phyloP scores from a whole-genome alignment of 768 basidiomycete genomes.

The Russula compacta region DNA sequence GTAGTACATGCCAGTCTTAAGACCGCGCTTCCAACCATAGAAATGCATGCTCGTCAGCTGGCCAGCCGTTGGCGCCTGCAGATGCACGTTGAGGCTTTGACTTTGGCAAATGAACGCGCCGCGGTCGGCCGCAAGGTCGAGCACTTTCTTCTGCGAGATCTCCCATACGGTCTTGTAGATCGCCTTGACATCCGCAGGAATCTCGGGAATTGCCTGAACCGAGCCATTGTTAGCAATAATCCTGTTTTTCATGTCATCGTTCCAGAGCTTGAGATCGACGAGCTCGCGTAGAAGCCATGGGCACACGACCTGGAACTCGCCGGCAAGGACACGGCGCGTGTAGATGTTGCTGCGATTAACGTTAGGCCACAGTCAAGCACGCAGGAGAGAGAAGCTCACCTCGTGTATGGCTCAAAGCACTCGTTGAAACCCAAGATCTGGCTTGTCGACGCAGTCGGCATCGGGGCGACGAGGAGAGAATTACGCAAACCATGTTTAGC shows the following conservation, averaged over 20 bases:
- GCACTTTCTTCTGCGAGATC: constrained; percentile 95
- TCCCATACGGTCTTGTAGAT: constrained; percentile 99
- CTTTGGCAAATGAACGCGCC: constrained; percentile 97
- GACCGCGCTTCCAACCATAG: constrained; percentile 99
- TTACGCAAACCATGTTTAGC: constrained; percentile 75
- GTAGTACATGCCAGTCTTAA: constrained; percentile 99
- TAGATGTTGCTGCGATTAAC: constrained; percentile 78
- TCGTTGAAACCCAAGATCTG: constrained; percentile 98
- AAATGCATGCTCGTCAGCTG: constrained; percentile 97
- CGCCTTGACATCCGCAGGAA: constrained; percentile 87
- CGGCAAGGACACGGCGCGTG: constrained; percentile 96
- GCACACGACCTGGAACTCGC: constrained; percentile 99
- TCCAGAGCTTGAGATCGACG: constrained; percentile 90
- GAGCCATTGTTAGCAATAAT: constrained; percentile 96
- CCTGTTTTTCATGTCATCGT: constrained; percentile 98
- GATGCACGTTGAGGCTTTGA: constrained; percentile 89
- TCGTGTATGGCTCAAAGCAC: constrained; percentile 98
- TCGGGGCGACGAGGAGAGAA: constrained; percentile 87
- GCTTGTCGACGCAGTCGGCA: constrained; percentile 98
- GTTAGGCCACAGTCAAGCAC: background rate
- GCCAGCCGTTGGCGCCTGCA: constrained; percentile 79
- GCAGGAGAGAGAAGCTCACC: constrained; percentile 33
- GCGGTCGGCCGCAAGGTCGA: constrained; percentile 97
- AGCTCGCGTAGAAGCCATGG: constrained; percentile 99
- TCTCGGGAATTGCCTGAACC: constrained; percentile 75